Conservation (phyloP, 2,329 filamentous ascomycete species). For the Xylariomycetidae sp. region DNA sequence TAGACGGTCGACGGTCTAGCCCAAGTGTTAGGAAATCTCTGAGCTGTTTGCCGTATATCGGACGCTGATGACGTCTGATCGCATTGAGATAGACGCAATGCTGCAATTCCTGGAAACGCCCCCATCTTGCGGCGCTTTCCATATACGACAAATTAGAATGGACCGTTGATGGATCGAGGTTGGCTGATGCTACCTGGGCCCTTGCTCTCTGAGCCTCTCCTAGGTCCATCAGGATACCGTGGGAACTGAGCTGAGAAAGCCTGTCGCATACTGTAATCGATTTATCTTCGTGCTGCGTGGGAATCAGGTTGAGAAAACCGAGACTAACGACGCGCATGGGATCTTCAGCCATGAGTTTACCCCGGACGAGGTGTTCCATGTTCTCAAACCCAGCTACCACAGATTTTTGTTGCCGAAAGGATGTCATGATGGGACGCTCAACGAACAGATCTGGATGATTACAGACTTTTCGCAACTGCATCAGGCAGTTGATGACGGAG, state of each 20-base stretch:
- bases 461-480: slow-evolving; percentile 96
- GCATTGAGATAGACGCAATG: slow-evolving; percentile 77
- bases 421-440: slow-evolving; percentile 93
- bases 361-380: slow-evolving; percentile 66
- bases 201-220: slow-evolving; percentile 64
- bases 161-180: slow-evolving; percentile 62
- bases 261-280: slow-evolving; percentile 51
- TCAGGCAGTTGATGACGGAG: slow-evolving; percentile 96
- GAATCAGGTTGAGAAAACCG: slow-evolving; percentile 74
- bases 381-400: slow-evolving; percentile 69
- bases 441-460: slow-evolving; percentile 98
- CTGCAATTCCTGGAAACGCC: slow-evolving; percentile 72
- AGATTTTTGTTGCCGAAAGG: slow-evolving; percentile 84
- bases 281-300: slow-evolving; percentile 63
- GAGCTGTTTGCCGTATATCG: slow-evolving; percentile 77
- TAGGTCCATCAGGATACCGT: slow-evolving; percentile 64
- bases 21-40: slow-evolving; percentile 69
- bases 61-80: slow-evolving; percentile 72
- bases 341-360: slow-evolving; percentile 56
- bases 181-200: slow-evolving; percentile 49
- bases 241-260: slow-evolving; percentile 64
- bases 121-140: slow-evolving; percentile 65
- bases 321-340: slow-evolving; percentile 64
- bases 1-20: slow-evolving; percentile 52
- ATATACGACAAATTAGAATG: slow-evolving; percentile 67